Evolutionary conservation across 2,329 filamentous ascomycete species (phyloP).

Genomic region (Cryphonectria carpinicola): DNA sequence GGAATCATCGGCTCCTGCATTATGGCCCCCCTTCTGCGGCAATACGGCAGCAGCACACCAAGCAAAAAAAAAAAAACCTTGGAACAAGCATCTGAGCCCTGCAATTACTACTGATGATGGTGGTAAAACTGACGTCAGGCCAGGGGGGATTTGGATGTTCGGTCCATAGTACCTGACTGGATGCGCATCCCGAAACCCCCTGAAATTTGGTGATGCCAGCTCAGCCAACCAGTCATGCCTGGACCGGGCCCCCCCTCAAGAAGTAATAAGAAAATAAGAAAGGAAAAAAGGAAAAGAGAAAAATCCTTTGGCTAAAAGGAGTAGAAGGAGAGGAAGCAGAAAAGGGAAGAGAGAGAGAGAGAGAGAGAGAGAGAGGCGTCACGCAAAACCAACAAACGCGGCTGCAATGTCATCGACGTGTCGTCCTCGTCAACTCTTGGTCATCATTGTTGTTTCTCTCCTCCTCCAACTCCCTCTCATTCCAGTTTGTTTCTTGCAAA

Average conservation of each 20-base stretch:
- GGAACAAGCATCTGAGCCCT: background rate
- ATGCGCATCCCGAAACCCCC: background rate
- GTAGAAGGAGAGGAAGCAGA: background rate
- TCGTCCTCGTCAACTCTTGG: background rate
- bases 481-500: no score
- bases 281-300: background rate
- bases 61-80: background rate
- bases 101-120: no score
- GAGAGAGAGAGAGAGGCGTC: background rate
- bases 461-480: background rate
- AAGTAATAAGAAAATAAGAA: no score
- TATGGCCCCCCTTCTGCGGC: background rate
- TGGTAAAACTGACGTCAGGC: constrained; percentile 4
- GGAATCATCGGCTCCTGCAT: no score
- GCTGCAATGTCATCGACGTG: background rate
- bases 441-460: background rate
- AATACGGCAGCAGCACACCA: background rate
- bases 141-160: background rate
- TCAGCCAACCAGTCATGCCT: no score
- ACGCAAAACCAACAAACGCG: background rate
- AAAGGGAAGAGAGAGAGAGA: background rate
- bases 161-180: background rate
- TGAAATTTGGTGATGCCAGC: background rate
- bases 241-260: no score
- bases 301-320: background rate